Base-by-base conservation (phyloP, 2,329 filamentous ascomycete species). In the Metarhizium humberi region DNA sequence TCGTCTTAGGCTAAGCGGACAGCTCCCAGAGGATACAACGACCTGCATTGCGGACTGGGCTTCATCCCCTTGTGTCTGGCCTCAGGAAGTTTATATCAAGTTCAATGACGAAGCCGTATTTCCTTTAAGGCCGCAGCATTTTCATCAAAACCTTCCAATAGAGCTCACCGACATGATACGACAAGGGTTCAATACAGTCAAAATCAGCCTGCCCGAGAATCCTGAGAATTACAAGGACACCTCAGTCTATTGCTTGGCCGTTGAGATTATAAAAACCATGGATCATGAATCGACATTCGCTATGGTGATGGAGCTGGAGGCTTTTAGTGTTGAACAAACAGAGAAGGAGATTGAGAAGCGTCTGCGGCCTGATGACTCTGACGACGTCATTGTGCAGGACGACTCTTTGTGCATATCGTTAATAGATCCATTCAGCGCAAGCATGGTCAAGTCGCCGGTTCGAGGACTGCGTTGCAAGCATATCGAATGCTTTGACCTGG, bases 401-500 rank as follows among this genome's bases (percentile, higher is more conserved):
- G 75, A 81, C 32, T 75, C 78, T 54, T 69, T 90, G 25, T 59
- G 56, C 5, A 57, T 91, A 54, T 78, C 84, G 57, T 71, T 91
- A 14, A 74, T 82, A 0, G 86, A 90, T 66, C 85, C 87, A 0
- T 88, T 88, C 64, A 86, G 75, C 55, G 74, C 79, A 1, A 72
- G 65, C 13, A 77, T 94, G 11, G 91, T 88, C 66, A 74, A 80
- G 5, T 76, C 79, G 0, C 92, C 94, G 1, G 89, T 86, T 2
- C 85, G 92, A 32, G 85, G 90, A 30, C 73, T 64, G 7, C 62
- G 69, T 3, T 99, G 94, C 67, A 74, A 75, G 29, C 92, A 99
- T 66, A 74, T 86, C 40, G 90, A 96, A 66, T 96, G 91, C 66
- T 96, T 97, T 66, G 92, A 97, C 67, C 81, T 96, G 7, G 80